Evolutionary conservation across 1,139 yeast genomes (phyloP), one percentile per base, ranked within the genome.

Genomic region (Keqinozyma sinolaborantium): DNA sequence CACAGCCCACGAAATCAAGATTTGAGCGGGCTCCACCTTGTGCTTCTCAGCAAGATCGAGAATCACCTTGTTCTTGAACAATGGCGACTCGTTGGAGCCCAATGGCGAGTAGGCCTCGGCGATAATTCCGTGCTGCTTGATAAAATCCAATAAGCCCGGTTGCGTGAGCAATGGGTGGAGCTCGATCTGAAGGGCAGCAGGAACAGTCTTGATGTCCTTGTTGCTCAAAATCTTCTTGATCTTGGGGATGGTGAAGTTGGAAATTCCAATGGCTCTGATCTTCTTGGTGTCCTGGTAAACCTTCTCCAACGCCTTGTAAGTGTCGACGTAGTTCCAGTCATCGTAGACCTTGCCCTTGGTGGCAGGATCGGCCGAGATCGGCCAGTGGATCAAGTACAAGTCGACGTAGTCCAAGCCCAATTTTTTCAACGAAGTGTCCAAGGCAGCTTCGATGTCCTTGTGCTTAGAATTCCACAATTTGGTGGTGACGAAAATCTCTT

Each of bases 381-480:
- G 97, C 95, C 95, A 87, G 61, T 90, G 97, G 49, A 86, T 74
- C 55, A 90, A 70, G 56, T 81, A 83, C 48, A 90, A 68, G 53
- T 90, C 97, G 37, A 90, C 79, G 50, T 88, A 90, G 33, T 84
- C 95, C 47, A 85, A 62, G 2, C 83, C 83, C 48, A 88, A 68
- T 49, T 79, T 78, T 47, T 72, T 53, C 51, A 90, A 71, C 2
- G 94, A 80, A 33, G 56, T 63, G 30, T 81, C 74, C 36, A 87
- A 64, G 10, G 83, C 85, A 29, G 51, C 63, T 29, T 56, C 68
- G 27, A 60, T 78, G 21, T 79, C 81, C 44, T 70, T 68, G 50
- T 83, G 88, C 50, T 74, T 79, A 21, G 79, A 60, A 41, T 81
- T 74, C 85, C 88, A 81, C 45, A 86, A 68, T 58, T 87, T 88